Evolutionary conservation across 495 filamentous ascomycete species (phyloP), one percentile per base, ranked within the genome.

Genomic region (Aspergillus kassunensis): DNA sequence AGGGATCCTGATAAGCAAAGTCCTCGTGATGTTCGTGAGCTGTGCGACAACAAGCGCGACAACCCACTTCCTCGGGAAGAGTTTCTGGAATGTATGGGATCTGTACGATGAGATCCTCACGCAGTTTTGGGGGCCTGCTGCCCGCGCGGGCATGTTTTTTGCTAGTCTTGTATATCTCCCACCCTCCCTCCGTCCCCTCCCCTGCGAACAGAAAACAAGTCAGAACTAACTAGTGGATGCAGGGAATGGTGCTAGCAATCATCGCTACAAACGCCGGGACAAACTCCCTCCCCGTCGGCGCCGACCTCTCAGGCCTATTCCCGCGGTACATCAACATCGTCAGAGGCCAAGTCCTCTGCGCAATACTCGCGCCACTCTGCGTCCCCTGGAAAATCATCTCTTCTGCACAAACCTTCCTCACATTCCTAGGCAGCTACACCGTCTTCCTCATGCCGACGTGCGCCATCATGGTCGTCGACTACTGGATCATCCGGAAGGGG

Each of bases 301-400:
- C 80, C 56, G 80, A 84, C 50, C 57, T 81, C 24, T 70, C 66
- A 16, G 70, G 67, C 24, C 66, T 83, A 0, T 69, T 70, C 30
- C 80, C 80, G 19, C 71, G 72, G 42, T 83, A 74, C 46, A 65
- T 82, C 63, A 80, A 82, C 61, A 82, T 83, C 55, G 64, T 63
- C 19, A 72, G 80, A 9, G 80, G 80, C 10, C 74, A 77, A 40
- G 60, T 82, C 33, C 58, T 82, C 46, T 70, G 72, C 20, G 73
- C 73, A 11, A 54, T 82, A 34, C 68, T 76, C 15, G 43, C 2
- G 71, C 68, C 1, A 73, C 71, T 49, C 68, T 75, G 70, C 68
- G 74, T 41, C 72, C 77, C 34, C 76, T 77, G 78, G 53, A 56
- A 51, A 39, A 56, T 62, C 20, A 45, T 59, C 18, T 33, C 52